These are phyloP conservation scores for Pichia sporocuriosa DNA, from an alignment of 805 yeast genomes.

Conservation along the genomic window DNA sequence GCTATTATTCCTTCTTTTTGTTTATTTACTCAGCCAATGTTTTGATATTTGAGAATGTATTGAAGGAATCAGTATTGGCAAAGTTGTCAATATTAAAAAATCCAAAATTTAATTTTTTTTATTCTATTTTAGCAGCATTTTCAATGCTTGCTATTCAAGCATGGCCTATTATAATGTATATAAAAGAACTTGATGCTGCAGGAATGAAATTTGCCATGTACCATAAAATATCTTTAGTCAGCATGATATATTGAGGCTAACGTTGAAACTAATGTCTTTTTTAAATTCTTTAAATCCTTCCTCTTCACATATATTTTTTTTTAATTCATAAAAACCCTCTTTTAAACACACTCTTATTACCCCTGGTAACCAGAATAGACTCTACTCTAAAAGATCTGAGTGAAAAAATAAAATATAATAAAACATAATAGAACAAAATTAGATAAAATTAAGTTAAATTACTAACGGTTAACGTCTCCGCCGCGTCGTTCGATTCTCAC, in stretches of 20 bases:
- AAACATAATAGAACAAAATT: too few relatives aligned
- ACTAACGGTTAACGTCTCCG: too few relatives aligned
- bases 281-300: too few relatives aligned
- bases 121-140: not conserved
- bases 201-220: constrained; percentile 1
- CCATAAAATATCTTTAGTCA: not conserved
- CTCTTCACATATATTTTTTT: too few relatives aligned
- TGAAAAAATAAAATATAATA: too few relatives aligned
- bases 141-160: constrained; percentile 3
- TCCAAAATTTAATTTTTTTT: not conserved
- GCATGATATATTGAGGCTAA: not conserved
- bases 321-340: too few relatives aligned
- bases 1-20: constrained; percentile 2
- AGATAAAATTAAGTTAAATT: too few relatives aligned
- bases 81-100: not conserved
- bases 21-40: constrained; percentile 5
- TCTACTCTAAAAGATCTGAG: too few relatives aligned
- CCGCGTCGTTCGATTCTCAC: too few relatives aligned
- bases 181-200: constrained; percentile 1
- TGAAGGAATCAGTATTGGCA: not conserved
- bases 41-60: not conserved
- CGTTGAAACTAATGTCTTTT: too few relatives aligned
- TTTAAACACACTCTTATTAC: too few relatives aligned
- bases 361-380: too few relatives aligned
- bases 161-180: not conserved